Evolutionary conservation across 257 asterid genomes (phyloP).

Genomic region (Ophiorrhiza pumila): DNA sequence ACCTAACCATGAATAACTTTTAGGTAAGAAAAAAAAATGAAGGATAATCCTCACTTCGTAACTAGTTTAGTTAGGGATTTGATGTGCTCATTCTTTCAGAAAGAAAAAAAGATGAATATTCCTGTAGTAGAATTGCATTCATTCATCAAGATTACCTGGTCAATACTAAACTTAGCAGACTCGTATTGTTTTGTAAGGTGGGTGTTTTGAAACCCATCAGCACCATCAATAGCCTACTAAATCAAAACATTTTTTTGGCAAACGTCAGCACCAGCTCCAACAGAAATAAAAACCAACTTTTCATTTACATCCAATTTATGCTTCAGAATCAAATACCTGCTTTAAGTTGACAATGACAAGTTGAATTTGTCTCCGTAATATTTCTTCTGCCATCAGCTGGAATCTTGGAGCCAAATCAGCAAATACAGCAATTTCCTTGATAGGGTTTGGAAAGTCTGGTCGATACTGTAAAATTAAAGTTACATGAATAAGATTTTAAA

Average conservation of each 20-base stretch:
- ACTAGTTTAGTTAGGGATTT: neutral
- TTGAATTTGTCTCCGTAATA: conserved; percentile 71
- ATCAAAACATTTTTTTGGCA: neutral
- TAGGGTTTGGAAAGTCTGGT: conserved; percentile 65
- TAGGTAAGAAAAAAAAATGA: conserved; percentile 15
- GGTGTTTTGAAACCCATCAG: conserved; percentile 87
- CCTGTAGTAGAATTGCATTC: conserved; percentile 7
- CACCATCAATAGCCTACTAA: conserved; percentile 85
- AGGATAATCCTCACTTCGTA: neutral
- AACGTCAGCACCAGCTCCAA: conserved; percentile 5
- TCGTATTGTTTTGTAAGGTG: conserved; percentile 77
- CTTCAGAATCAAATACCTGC: conserved; percentile 43
- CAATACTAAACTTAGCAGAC: conserved; percentile 87
- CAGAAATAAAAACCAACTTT: neutral
- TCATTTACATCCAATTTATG: neutral
- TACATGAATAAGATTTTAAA: neutral
- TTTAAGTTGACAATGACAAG: conserved; percentile 66
- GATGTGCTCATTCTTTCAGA: neutral
- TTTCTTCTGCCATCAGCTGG: conserved; percentile 78
- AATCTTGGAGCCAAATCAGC: conserved; percentile 92
- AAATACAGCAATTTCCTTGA: conserved; percentile 77
- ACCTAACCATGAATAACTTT: conserved; percentile 48
- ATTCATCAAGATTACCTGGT: conserved; percentile 54
- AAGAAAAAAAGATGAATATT: neutral
- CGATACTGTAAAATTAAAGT: conserved; percentile 72